Conservation (phyloP, 208 protist species). For the Trypanosoma grayi region DNA sequence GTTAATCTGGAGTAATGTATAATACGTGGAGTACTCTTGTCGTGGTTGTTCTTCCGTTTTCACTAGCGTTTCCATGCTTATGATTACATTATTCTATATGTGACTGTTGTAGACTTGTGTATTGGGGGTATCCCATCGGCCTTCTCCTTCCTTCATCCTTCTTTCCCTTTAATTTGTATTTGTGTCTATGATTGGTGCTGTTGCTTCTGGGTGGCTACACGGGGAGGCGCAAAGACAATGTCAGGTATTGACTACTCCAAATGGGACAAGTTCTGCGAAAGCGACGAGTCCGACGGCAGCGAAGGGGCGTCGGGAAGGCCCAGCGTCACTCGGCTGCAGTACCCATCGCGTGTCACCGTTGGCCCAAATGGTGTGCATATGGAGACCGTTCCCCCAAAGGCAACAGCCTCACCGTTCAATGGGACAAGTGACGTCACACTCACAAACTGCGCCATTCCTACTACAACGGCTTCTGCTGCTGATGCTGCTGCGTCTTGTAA, state of each 20-base stretch:
- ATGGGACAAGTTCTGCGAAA: conserved; percentile 66
- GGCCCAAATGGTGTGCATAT: conserved; percentile 56
- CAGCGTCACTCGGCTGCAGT: conserved; percentile 49
- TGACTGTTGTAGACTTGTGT: too few relatives aligned
- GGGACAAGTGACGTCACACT: neutral
- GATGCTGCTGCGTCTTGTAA: neutral
- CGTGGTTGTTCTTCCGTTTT: neutral
- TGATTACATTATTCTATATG: too few relatives aligned
- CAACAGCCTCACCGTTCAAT: conserved; percentile 49
- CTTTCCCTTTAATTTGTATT: conserved; percentile 6
- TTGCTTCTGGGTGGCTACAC: neutral
- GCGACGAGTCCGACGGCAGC: conserved; percentile 16
- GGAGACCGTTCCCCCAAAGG: conserved; percentile 27
- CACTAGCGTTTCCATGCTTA: too few relatives aligned
- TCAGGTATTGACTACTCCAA: conserved; percentile 83
- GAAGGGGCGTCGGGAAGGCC: conserved; percentile 12
- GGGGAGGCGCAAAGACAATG: conserved; percentile 12
- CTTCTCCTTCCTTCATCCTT: conserved; percentile 19
- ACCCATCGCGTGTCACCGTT: conserved; percentile 63
- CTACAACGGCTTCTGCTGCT: neutral
- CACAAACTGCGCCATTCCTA: neutral
- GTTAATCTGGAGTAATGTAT: neutral
- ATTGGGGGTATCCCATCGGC: too few relatives aligned
- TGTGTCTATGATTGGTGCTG: conserved; percentile 15
- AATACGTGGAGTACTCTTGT: neutral